Evolutionary conservation across 2,329 filamentous ascomycete species (phyloP), one percentile per base, ranked within the genome.

Genomic region (Sporothrix protearum): DNA sequence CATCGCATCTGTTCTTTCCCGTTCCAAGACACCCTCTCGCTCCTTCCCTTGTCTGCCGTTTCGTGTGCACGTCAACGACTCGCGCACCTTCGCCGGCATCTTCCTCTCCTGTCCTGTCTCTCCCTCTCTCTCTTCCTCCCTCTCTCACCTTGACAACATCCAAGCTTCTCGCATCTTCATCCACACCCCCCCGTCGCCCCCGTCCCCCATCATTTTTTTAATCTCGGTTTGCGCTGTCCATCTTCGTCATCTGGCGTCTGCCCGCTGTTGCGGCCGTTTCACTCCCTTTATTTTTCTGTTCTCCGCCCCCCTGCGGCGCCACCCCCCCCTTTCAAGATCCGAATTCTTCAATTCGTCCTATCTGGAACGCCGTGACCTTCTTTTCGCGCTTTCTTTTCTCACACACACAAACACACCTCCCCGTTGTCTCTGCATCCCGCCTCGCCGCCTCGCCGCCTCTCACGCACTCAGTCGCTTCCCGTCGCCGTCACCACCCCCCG

Each of bases 291-390:
- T 39, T 45, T 36, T 59, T 36, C n/a, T 61, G 22, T 25, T 45
- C 68, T 49, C 55, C 55, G 30, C 28, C 66, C 53, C 53, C 70
- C 66, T 69, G 67, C 67, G 67, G 71, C 71, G 71, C 71, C 59
- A 72, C 67, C 71, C 68, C 71, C 68, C 63, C 71, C 64, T 71
- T 71, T 69, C 53, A 51, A 68, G 71, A 69, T 71, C 55, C 53
- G 47, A 69, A 49, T 71, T 70, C 69, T 69, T 70, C 22, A 61
- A 73, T 69, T 70, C 71, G 69, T 71, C 69, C 68, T 36, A 53
- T 71, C 61, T n/a, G 68, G 71, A 39, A 53, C 53, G 53, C 33
- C 71, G 28, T 57, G 25, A 47, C 36, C 59, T 53, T 51, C 59
- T 53, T 51, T 42, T 55, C 36, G 28, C 63, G 33, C 61, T 28